phyloP scores from a whole-genome alignment of 2,329 filamentous ascomycete species.

The Decorospora gaudefroyi region DNA sequence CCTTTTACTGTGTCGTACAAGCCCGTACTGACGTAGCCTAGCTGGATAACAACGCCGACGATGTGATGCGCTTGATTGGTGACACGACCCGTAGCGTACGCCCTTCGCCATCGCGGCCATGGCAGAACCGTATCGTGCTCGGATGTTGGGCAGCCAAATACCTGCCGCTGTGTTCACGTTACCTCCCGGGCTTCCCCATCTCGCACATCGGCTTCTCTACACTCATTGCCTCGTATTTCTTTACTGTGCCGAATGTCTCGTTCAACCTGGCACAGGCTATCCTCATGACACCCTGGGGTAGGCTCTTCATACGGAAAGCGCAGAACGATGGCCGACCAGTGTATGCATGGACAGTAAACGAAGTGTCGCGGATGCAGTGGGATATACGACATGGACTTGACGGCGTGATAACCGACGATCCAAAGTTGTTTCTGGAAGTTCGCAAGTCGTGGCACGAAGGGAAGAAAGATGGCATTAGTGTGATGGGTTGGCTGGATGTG shows the following conservation, averaged over 20 bases:
- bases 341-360: constrained; percentile 87
- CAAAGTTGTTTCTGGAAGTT: constrained; percentile 67
- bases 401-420: constrained; percentile 86
- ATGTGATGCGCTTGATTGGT: constrained; percentile 71
- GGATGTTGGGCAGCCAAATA: constrained; percentile 83
- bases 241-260: constrained; percentile 67
- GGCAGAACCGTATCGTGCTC: constrained; percentile 74
- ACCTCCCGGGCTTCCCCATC: constrained; percentile 66
- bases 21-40: constrained; percentile 38
- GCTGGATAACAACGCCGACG: constrained; percentile 70
- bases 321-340: constrained; percentile 62
- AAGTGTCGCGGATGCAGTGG: constrained; percentile 79
- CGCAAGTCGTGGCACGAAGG: constrained; percentile 49
- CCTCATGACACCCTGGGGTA: constrained; percentile 70
- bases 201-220: constrained; percentile 71
- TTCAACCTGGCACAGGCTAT: constrained; percentile 77
- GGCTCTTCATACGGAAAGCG: constrained; percentile 66
- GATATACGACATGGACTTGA: constrained; percentile 68
- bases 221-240: constrained; percentile 71
- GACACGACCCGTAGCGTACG: constrained; percentile 62
- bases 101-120: constrained; percentile 56
- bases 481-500: constrained; percentile 40
- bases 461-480: constrained; percentile 34
- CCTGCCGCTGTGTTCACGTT: constrained; percentile 64
- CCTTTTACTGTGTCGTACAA: not conserved